Evolutionary conservation across 495 filamentous ascomycete species (phyloP).

Genomic region (Tuber aestivum): DNA sequence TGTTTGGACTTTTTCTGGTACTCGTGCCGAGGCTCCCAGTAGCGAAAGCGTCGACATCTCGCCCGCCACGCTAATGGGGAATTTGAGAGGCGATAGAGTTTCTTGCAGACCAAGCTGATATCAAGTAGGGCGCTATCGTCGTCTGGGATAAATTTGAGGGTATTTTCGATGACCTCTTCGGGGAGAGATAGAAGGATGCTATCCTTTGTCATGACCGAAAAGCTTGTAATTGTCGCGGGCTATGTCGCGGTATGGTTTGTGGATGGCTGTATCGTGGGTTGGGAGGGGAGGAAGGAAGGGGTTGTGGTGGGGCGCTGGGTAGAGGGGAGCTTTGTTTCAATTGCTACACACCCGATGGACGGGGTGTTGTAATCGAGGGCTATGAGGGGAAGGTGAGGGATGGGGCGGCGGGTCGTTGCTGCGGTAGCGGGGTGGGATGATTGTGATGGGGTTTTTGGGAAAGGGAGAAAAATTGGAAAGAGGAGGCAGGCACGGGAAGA

Average conservation of each 20-base stretch:
- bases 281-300: neutral
- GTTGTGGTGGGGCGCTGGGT: neutral
- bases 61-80: conserved; percentile 72
- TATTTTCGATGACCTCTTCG: conserved; percentile 67
- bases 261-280: neutral
- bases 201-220: conserved; percentile 15
- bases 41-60: conserved; percentile 64
- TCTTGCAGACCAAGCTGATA: conserved; percentile 53
- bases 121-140: conserved; percentile 42
- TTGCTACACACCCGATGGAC: neutral
- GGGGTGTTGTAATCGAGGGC: neutral
- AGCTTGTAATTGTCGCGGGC: neutral
- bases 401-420: neutral
- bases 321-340: neutral
- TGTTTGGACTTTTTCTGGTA: conserved; percentile 53
- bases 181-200: conserved; percentile 50
- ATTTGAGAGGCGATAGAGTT: conserved; percentile 59
- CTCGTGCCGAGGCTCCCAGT: conserved; percentile 66
- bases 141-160: conserved; percentile 58
- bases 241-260: neutral
- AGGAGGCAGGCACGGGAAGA: neutral
- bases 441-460: neutral
- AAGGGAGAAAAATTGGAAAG: conserved; percentile 1
- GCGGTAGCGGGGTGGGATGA: neutral
- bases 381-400: neutral